Evolutionary conservation across 768 basidiomycete genomes (phyloP), one percentile per base, ranked within the genome.

Genomic region (Suillus clintonianus): DNA sequence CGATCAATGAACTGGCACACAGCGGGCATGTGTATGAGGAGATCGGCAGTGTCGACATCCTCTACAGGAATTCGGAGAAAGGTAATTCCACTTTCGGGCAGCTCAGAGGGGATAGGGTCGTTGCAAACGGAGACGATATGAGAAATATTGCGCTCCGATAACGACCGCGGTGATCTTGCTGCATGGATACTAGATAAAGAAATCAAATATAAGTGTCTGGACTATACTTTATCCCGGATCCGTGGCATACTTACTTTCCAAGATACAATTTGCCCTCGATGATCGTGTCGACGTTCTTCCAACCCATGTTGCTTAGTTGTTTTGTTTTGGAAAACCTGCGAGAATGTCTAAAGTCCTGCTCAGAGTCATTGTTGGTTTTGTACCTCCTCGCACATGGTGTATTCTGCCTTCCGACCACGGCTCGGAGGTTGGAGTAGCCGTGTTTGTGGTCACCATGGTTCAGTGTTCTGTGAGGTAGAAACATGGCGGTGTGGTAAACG

Each of bases 101-200:
- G 73, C 67, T 91, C 90, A 54, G 88, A 86, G 50, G 89, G 89
- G 57, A 91, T 89, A 6, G 81, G 80, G 61, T 94, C 92, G 41
- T 78, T 74, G 70, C 92, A 92, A 60, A 92, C 90, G 53, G 91
- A 92, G 19, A 94, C 74, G 58, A 93, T 86, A 76, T 94, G 92
- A 6, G 90, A 91, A 65, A 94, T 89, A 64, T 85, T 85, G 68
- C 87, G 86, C 74, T 92, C 90, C 57, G 85, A 82, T 75, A 92
- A 80, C 61, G 87, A 85, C 72, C 89, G 85, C 30, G 89, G 84
- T 41, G 90, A 90, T 67, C 83, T 83, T 36, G 91, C 90, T 58
- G 90, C 88, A 68, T 83, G 80, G 69, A 91, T 81, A 71, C 91
- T 92, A 71, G 39, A 71, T 61, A 62, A 65, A 48, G 64, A 34